Evolutionary conservation across 2,329 filamentous ascomycete species (phyloP), one percentile per base, ranked within the genome.

Genomic region (Coniosporium tulheliwenetii): DNA sequence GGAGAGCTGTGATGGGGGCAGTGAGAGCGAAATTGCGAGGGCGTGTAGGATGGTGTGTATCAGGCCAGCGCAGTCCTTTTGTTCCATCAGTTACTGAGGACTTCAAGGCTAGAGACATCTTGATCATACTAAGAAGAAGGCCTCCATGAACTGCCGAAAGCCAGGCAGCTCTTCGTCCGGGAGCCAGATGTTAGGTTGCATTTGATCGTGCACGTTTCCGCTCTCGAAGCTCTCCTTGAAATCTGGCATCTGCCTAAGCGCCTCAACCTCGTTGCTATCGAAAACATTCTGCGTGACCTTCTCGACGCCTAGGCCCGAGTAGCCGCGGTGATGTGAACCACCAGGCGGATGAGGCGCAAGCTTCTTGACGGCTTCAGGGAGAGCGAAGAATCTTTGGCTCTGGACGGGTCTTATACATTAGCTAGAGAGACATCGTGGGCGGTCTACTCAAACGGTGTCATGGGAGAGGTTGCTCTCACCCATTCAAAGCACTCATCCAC

Each of bases 181-280:
- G 1, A 68, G 51, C 67, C 67, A 67, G 40, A 64, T 59, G 46
- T 65, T 66, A 8, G 57, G 56, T 40, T 59, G 56, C 1, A 61
- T 53, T 3, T 33, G 26, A 36, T 59, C 56, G 14, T 45, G 39
- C 3, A 42, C 14, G 41, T 59, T 59, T 8, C 57, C 56, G 39
- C 34, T 48, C 39, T 61, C 56, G 38, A 53, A 60, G 26, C 48
- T 53, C 43, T 60, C 57, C 44, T 61, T 60, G 45, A 45, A 48
- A 40, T 60, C 57, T 0, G 55, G 54, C 12, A 54, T 44, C 42
- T 34, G 41, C 26, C 55, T 43, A 5, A 52, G 29, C 15, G 48
- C 47, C 1, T 39, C 15, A 29, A 60, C 34, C 15, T 48, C 44
- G 1, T 45, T 45, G 0, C 41, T 41, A 15, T 48, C 50, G 39